phyloP scores from a whole-genome alignment of 2,329 filamentous ascomycete species.

The Alternaria angustiovoidea region DNA sequence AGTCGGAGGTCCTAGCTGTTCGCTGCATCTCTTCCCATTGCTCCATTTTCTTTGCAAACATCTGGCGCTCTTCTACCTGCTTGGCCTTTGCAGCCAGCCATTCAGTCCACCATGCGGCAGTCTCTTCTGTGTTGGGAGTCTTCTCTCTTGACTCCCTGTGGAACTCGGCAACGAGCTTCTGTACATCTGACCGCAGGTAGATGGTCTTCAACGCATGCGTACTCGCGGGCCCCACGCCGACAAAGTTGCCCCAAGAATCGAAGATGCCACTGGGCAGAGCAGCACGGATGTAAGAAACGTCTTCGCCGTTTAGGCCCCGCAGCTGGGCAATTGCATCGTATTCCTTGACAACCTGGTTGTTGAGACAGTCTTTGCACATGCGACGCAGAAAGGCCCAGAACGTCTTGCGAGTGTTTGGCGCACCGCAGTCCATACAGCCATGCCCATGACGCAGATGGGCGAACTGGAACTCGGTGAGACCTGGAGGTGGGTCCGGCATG shows the following conservation, averaged over 20 bases:
- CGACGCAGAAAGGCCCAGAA: slow-evolving; percentile 55
- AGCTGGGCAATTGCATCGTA: slow-evolving; percentile 40
- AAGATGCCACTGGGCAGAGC: slow-evolving; percentile 46
- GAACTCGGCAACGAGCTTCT: slow-evolving; percentile 38
- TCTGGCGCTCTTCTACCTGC: slow-evolving; percentile 40
- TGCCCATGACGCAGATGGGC: slow-evolving; percentile 50
- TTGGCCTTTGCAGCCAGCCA: slow-evolving; percentile 35
- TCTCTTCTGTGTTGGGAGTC: slow-evolving; percentile 28
- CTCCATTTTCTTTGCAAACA: slow-evolving; percentile 49
- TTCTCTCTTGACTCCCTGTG: slow-evolving; percentile 25
- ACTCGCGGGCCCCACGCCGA: slow-evolving; percentile 45
- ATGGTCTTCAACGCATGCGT: slow-evolving; percentile 46
- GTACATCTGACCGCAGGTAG: slow-evolving; percentile 42
- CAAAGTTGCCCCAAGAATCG: slow-evolving; percentile 52
- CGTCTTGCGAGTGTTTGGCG: slow-evolving; percentile 50
- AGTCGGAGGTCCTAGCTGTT: slow-evolving; percentile 38
- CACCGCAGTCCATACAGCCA: slow-evolving; percentile 51
- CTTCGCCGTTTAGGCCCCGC: slow-evolving; percentile 36
- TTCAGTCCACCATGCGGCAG: slow-evolving; percentile 31
- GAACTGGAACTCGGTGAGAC: slow-evolving; percentile 52
- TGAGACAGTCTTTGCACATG: slow-evolving; percentile 53
- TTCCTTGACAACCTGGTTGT: slow-evolving; percentile 43
- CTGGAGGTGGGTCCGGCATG: slow-evolving; percentile 46
- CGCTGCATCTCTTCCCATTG: slow-evolving; percentile 47
- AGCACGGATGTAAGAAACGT: slow-evolving; percentile 38